Evolutionary conservation across 192 early-diverging fungal species (phyloP).

Genomic region (Podila minutissima): DNA sequence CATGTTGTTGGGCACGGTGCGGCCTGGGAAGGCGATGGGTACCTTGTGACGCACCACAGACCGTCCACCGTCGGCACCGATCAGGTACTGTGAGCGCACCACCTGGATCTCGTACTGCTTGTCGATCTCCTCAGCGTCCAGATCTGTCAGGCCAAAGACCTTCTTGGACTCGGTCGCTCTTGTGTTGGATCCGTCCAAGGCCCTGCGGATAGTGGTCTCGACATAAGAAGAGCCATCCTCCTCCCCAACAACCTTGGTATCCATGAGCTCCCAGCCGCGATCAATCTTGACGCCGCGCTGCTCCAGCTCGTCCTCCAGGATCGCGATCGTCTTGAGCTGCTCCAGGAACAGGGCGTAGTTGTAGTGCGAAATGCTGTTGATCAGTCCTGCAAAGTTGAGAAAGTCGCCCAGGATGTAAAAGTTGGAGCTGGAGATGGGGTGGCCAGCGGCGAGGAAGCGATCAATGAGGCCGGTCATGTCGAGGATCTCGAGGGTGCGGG

Average conservation of each 20-base stretch:
- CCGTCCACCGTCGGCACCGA: constrained; percentile 45
- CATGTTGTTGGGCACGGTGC: constrained; percentile 28
- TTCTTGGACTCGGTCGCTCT: constrained; percentile 14
- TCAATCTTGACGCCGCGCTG: constrained; percentile 16
- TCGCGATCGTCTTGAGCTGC: constrained; percentile 21
- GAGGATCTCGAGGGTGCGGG: constrained; percentile 46
- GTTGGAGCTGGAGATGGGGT: constrained; percentile 35
- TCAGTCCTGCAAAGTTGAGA: constrained; percentile 15
- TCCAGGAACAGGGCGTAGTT: constrained; percentile 35
- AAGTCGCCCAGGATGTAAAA: constrained; percentile 27
- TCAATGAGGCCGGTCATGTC: constrained; percentile 19
- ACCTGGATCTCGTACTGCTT: constrained; percentile 27
- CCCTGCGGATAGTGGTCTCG: constrained; percentile 34
- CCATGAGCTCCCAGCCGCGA: constrained; percentile 43
- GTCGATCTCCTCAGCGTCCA: constrained; percentile 23
- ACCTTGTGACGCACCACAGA: constrained; percentile 49
- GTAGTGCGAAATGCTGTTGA: constrained; percentile 40
- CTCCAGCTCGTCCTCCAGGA: constrained; percentile 29
- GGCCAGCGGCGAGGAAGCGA: constrained; percentile 19
- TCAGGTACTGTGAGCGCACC: constrained; percentile 29
- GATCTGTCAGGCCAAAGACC: constrained; percentile 26
- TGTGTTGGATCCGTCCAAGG: constrained; percentile 29
- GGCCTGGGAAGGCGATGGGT: constrained; percentile 27
- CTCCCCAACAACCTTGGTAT: constrained; percentile 29
- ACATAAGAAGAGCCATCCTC: constrained; percentile 16